Conservation (phyloP, 2,329 filamentous ascomycete species). For the Conoideocrella luteorostrata region DNA sequence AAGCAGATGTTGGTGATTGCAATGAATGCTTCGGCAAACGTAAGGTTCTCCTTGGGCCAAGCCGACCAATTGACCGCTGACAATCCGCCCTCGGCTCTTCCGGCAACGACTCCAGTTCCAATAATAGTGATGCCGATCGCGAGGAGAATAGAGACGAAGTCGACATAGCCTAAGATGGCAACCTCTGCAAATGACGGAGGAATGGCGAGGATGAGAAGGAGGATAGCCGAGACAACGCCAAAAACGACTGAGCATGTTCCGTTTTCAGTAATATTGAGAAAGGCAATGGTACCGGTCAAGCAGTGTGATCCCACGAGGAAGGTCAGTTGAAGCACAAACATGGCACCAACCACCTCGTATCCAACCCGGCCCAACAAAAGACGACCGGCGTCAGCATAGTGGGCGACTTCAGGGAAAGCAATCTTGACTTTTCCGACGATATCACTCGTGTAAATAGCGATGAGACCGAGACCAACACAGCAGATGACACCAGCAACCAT, state of each 20-base stretch:
- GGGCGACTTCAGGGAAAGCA: conserved; percentile 50
- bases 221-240: conserved; percentile 37
- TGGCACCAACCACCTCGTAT: conserved; percentile 55
- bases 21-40: conserved; percentile 50
- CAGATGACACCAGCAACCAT: conserved; percentile 44
- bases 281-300: conserved; percentile 62
- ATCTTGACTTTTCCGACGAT: conserved; percentile 43
- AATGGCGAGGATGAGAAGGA: conserved; percentile 39
- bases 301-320: conserved; percentile 69
- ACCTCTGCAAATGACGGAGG: conserved; percentile 43
- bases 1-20: conserved; percentile 64
- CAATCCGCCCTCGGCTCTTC: conserved; percentile 24
- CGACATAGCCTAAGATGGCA: conserved; percentile 43
- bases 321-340: conserved; percentile 57
- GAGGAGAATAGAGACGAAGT: conserved; percentile 55
- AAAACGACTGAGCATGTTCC: conserved; percentile 40
- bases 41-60: conserved; percentile 38
- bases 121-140: conserved; percentile 63
- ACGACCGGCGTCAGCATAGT: conserved; percentile 62
- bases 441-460: conserved; percentile 42
- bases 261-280: conserved; percentile 57
- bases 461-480: conserved; percentile 34
- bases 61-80: conserved; percentile 33
- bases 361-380: conserved; percentile 55
- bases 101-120: conserved; percentile 47